Evolutionary conservation across 2,329 filamentous ascomycete species (phyloP).

Genomic region (Epichloe glyceriae): DNA sequence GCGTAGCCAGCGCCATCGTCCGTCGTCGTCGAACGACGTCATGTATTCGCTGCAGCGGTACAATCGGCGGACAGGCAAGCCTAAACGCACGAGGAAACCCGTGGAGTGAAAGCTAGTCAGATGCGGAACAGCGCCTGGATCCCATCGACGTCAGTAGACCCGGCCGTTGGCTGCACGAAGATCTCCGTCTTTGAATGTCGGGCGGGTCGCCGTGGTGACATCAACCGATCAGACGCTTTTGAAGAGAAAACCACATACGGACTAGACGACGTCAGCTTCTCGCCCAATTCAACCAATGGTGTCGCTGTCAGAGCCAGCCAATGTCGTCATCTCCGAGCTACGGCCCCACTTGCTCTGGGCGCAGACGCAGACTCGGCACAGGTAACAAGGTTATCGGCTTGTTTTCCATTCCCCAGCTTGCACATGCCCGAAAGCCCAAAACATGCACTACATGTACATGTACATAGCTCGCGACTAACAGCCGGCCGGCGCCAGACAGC

Average conservation of each 20-base stretch:
- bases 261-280: background rate
- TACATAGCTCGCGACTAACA: conserved; percentile 1
- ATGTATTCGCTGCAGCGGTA: background rate
- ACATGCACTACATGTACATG: too few relatives aligned
- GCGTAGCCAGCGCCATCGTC: background rate
- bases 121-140: background rate
- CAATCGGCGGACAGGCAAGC: too few relatives aligned
- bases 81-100: background rate
- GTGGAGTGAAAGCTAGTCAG: background rate
- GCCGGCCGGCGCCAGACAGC: background rate
- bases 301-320: background rate
- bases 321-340: conserved; percentile 11
- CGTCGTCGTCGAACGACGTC: background rate
- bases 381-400: too few relatives aligned
- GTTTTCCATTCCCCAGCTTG: background rate
- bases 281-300: background rate
- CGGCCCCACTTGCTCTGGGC: conserved; percentile 3
- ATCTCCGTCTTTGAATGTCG: background rate
- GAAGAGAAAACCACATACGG: too few relatives aligned
- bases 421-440: background rate
- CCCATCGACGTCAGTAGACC: background rate
- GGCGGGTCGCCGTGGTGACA: background rate
- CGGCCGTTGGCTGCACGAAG: too few relatives aligned
- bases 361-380: too few relatives aligned
- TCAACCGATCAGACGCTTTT: background rate